Evolutionary conservation across 371 early-diverging fungal species (phyloP).

Genomic region (Lichtheimia ramosa): DNA sequence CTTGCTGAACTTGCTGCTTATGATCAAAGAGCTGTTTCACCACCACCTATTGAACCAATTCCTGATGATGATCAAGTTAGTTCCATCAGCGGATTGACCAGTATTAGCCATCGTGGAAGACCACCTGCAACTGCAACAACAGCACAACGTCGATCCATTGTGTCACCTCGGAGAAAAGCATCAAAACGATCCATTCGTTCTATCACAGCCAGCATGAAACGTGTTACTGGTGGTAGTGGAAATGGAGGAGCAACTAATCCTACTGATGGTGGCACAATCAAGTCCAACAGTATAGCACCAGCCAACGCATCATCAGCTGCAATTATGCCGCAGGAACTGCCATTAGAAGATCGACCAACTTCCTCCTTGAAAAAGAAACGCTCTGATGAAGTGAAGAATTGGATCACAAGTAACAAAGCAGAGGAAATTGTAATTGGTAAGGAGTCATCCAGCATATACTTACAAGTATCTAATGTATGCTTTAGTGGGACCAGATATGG

Average conservation of each 20-base stretch:
- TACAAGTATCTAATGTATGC: too few relatives aligned
- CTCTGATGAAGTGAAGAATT: conserved; percentile 43
- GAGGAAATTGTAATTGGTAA: conserved; percentile 1
- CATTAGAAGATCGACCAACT: conserved; percentile 24
- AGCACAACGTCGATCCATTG: neutral
- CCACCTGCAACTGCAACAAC: neutral
- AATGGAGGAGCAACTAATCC: neutral
- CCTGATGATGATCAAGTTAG: conserved; percentile 45
- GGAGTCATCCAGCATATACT: too few relatives aligned
- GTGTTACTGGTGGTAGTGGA: neutral
- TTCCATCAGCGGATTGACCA: conserved; percentile 41
- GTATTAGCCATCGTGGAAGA: conserved; percentile 33
- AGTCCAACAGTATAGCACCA: conserved; percentile 21
- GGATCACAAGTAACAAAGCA: conserved; percentile 29
- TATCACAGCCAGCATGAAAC: conserved; percentile 5
- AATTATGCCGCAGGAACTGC: conserved; percentile 19
- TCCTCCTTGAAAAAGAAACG: conserved; percentile 33
- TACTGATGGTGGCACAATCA: conserved; percentile 6
- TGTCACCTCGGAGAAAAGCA: conserved; percentile 7
- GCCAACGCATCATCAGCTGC: conserved; percentile 12
- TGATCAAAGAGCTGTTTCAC: conserved; percentile 26
- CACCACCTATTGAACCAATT: conserved; percentile 48
- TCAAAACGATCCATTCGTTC: conserved; percentile 13
- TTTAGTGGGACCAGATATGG: conserved; percentile 16
- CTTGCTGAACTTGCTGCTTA: conserved; percentile 37